A percentile compares a stretch with the other conserved stretches of the same genome.
Conservation (phyloP, 352 stramenopile species). For the Sclerospora graminicola region DNA sequence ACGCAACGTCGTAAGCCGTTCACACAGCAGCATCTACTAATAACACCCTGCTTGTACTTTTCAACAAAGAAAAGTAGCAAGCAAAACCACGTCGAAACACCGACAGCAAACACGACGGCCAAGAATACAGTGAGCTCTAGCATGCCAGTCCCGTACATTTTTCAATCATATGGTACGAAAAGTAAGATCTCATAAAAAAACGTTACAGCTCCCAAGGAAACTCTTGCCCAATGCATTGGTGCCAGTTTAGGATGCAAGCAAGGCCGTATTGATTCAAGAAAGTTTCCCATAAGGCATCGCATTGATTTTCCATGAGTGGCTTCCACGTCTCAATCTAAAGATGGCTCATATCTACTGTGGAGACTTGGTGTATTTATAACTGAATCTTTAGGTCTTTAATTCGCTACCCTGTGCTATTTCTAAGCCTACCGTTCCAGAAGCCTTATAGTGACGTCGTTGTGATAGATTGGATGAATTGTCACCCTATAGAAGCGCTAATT, state of each 20-base stretch:
- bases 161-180: neutral
- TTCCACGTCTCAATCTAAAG: conserved; percentile 47
- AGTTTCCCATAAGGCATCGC: conserved; percentile 60
- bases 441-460: too few relatives aligned
- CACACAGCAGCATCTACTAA: neutral
- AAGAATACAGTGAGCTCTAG: conserved; percentile 81
- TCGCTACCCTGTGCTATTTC: too few relatives aligned
- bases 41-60: conserved; percentile 77
- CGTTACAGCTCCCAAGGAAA: too few relatives aligned
- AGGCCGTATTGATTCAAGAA: conserved; percentile 78
- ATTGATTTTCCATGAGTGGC: conserved; percentile 38
- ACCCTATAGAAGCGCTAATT: too few relatives aligned
- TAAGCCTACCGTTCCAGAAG: too few relatives aligned
- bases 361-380: too few relatives aligned
- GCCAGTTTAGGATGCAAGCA: conserved; percentile 80
- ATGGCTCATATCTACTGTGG: too few relatives aligned
- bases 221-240: conserved; percentile 79
- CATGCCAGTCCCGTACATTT: conserved; percentile 79
- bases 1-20: conserved; percentile 1
- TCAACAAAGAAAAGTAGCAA: conserved; percentile 79
- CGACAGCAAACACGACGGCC: conserved; percentile 74
- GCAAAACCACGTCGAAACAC: conserved; percentile 85
- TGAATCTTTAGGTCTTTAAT: too few relatives aligned
- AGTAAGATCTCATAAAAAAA: too few relatives aligned
- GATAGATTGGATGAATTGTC: too few relatives aligned